Conservation (phyloP, 148 eudicot genomes). For the Rhododendron griersonianum region DNA sequence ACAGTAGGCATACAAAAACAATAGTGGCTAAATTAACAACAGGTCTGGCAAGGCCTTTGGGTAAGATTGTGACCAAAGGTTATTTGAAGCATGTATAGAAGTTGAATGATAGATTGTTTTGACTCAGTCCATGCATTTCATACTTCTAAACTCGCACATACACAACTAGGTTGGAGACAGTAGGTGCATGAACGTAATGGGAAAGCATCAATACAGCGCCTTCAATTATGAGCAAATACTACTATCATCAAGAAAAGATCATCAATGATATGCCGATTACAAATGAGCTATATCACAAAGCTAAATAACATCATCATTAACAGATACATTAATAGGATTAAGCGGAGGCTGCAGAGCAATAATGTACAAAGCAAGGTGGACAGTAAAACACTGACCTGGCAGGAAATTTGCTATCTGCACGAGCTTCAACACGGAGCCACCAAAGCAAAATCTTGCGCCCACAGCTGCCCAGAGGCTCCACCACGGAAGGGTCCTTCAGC, state of each 20-base stretch:
- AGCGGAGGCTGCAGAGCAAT: background rate
- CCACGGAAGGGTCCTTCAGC: constrained; percentile 60
- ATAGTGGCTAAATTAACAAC: background rate
- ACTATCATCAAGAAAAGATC: background rate
- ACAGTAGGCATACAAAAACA: background rate
- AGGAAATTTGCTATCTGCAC: constrained; percentile 93
- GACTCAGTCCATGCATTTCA: background rate
- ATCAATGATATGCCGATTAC: background rate
- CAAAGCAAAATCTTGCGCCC: constrained; percentile 92
- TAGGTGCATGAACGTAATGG: background rate
- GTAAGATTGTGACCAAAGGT: background rate
- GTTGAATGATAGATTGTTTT: background rate
- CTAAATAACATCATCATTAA: background rate
- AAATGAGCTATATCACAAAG: background rate
- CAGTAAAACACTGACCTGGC: constrained; percentile 52
- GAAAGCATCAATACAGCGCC: background rate
- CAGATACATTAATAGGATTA: background rate
- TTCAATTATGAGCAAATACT: background rate
- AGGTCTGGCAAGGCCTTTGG: background rate
- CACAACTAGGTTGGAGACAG: background rate
- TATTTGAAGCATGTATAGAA: background rate
- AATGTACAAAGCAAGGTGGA: background rate
- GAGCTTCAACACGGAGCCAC: constrained; percentile 99
- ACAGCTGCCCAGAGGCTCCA: constrained; percentile 93
- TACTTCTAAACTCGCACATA: background rate